phyloP scores from a whole-genome alignment of 345 rosid genomes.

The Hypericum perforatum region DNA sequence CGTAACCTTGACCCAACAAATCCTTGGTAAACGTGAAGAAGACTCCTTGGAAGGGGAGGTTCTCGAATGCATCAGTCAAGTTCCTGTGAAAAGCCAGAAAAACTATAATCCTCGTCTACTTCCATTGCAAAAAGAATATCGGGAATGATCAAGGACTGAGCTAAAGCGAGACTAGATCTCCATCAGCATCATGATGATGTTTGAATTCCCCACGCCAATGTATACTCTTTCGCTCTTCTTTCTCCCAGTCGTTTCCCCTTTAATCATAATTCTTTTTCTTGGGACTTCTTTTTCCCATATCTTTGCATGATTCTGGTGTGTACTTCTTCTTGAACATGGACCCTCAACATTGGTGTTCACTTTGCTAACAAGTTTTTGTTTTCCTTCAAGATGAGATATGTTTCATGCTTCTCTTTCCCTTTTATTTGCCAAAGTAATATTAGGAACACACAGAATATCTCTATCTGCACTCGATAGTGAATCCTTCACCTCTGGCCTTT shows the following conservation, averaged over 20 bases:
- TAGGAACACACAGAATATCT: slow-evolving; percentile 43
- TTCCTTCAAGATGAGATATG: no score
- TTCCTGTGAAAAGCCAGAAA: no score
- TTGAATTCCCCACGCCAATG: slow-evolving; percentile 41
- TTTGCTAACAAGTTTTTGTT: no score
- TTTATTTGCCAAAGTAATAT: slow-evolving; percentile 28
- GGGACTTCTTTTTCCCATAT: slow-evolving; percentile 29
- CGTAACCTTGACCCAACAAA: no score
- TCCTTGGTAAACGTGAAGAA: no score
- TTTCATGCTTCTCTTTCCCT: slow-evolving; percentile 52
- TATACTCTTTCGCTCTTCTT: slow-evolving; percentile 37
- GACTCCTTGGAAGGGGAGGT: no score
- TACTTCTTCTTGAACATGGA: no score
- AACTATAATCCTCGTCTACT: no score
- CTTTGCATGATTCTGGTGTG: slow-evolving; percentile 31
- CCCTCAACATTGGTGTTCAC: no score
- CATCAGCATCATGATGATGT: slow-evolving; percentile 38
- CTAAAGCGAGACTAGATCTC: slow-evolving; percentile 18
- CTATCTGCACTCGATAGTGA: slow-evolving; percentile 51
- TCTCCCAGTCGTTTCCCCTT: slow-evolving; percentile 25
- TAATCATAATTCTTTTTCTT: slow-evolving; percentile 30
- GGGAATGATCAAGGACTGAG: slow-evolving; percentile 41
- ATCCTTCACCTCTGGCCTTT: no score
- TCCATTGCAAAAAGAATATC: slow-evolving; percentile 71
- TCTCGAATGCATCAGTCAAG: no score